Base-by-base conservation (phyloP, 345 rosid genomes). In the Euphorbia tirucalli region DNA sequence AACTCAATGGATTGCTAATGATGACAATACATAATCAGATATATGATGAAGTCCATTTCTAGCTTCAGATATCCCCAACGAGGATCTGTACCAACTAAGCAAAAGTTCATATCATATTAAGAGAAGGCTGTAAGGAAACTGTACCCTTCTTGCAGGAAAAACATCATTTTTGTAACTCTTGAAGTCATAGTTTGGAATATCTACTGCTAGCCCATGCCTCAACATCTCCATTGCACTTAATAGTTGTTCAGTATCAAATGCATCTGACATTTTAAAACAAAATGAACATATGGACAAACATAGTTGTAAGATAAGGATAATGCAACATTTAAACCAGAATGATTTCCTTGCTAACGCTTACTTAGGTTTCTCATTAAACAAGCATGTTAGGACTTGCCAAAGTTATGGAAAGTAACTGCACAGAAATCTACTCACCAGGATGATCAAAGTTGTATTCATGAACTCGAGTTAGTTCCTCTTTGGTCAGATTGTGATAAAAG, bases 371-470 rank as follows among this genome's bases (percentile, higher is more conserved):
- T 63, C 19, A 21, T 61, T 46, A 55, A n/a, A 19, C 28, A 28
- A 19, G 22, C 28, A 55, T 15, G 46, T 35, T 30, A 22, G 52
- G 32, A 48, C 41, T 22, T 46, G 54, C 19, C 48, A 32, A 18
- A 35, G 19, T 14, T 37, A 64, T 28, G 46, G 28, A 62, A 65
- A 22, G 15, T 76, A 3, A 70, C 30, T 14, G 43, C 25, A 59
- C 31, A 62, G 61, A 83, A 72, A 75, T 77, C 78, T 76, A 71
- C 93, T 90, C 86, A 95, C 99, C 98, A 49, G 98, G 99, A 85
- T 93, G 99, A 78, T 95, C 99, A 87, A 92, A 95, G 88, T 95
- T 95, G 89, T 93, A 95, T 70, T 95, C 99, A 76, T 88, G 88
- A 79, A 95, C 99, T 75, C 80, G 83, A 27, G 80, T 69, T 83